Conservation (phyloP, 2,329 filamentous ascomycete species). For the Xylariomycetidae sp. region DNA sequence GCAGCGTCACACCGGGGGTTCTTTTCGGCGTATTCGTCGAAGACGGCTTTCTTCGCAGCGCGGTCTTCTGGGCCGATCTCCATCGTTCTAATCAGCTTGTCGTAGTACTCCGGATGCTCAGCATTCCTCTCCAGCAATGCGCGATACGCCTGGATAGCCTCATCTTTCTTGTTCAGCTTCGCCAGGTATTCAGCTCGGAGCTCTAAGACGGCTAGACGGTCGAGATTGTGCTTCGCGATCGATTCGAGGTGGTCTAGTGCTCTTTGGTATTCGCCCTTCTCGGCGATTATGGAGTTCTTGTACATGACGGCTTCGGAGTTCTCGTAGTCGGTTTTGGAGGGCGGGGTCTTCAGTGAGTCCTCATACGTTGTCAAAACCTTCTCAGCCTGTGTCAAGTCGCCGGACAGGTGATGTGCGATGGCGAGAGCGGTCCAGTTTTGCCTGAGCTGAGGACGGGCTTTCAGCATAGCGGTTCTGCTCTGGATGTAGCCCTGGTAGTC, state of each 20-base stretch:
- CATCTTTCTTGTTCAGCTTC: slow-evolving; percentile 68
- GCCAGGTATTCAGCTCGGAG: slow-evolving; percentile 77
- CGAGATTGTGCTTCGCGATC: slow-evolving; percentile 70
- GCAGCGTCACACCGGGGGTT: slow-evolving; percentile 79
- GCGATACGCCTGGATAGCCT: slow-evolving; percentile 77
- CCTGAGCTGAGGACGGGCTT: slow-evolving; percentile 71
- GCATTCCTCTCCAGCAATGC: slow-evolving; percentile 78
- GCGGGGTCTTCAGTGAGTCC: slow-evolving; percentile 78
- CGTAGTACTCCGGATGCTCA: slow-evolving; percentile 83
- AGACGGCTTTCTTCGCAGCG: slow-evolving; percentile 65
- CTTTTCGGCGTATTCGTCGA: slow-evolving; percentile 74
- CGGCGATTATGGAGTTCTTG: slow-evolving; percentile 91
- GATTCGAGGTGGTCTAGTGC: slow-evolving; percentile 82
- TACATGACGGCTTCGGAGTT: slow-evolving; percentile 92
- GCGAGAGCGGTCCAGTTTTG: slow-evolving; percentile 98
- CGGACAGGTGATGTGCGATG: slow-evolving; percentile 85
- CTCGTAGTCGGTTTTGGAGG: slow-evolving; percentile 74
- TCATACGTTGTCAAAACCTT: slow-evolving; percentile 88
- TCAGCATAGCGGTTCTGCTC: slow-evolving; percentile 82
- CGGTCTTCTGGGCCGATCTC: slow-evolving; percentile 55
- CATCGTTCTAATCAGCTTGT: slow-evolving; percentile 65
- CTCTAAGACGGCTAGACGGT: slow-evolving; percentile 81
- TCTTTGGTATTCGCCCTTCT: slow-evolving; percentile 74
- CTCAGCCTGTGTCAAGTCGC: slow-evolving; percentile 79
- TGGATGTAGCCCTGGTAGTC: slow-evolving; percentile 92